phyloP scores from a whole-genome alignment of 2,329 filamentous ascomycete genomes.

The Huntiella moniliformis region DNA sequence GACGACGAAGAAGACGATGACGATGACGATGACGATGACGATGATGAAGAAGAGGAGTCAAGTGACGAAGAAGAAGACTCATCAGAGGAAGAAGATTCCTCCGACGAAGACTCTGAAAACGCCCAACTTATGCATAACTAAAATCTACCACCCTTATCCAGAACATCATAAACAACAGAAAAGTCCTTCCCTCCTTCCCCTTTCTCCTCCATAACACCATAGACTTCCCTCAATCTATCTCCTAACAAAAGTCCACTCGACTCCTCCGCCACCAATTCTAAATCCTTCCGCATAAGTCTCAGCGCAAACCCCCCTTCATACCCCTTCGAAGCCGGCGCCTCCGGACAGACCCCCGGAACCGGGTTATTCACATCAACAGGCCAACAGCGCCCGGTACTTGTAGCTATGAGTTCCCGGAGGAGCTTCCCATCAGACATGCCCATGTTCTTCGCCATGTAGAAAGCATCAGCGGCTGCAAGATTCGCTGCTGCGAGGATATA shows the following conservation, averaged over 20 bases:
- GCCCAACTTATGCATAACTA: constrained; percentile 25
- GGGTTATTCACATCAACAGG: constrained; percentile 92
- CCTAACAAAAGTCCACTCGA: constrained; percentile 51
- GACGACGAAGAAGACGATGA: constrained; percentile 32
- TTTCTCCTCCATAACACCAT: constrained; percentile 44
- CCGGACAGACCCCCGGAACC: constrained; percentile 63
- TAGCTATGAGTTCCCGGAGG: constrained; percentile 64
- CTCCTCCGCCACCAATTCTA: constrained; percentile 53
- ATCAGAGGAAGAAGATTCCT: constrained; percentile 26
- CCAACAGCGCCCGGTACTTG: constrained; percentile 89
- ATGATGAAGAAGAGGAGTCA: constrained; percentile 27
- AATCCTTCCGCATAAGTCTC: constrained; percentile 62
- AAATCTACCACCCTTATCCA: constrained; percentile 34
- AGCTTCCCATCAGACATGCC: constrained; percentile 46
- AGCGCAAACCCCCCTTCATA: constrained; percentile 66
- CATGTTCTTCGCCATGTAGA: constrained; percentile 44
- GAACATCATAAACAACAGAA: constrained; percentile 52
- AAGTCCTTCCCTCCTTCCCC: constrained; percentile 54
- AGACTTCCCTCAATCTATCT: constrained; percentile 43
- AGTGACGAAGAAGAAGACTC: constrained; percentile 26
- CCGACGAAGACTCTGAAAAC: constrained; percentile 27
- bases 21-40: constrained; percentile 28
- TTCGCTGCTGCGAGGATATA: constrained; percentile 92
- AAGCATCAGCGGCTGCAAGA: constrained; percentile 48
- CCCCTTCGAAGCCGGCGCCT: constrained; percentile 54